phyloP scores from a whole-genome alignment of 2,329 filamentous ascomycete genomes.

The Trichoderma endophyticum region DNA sequence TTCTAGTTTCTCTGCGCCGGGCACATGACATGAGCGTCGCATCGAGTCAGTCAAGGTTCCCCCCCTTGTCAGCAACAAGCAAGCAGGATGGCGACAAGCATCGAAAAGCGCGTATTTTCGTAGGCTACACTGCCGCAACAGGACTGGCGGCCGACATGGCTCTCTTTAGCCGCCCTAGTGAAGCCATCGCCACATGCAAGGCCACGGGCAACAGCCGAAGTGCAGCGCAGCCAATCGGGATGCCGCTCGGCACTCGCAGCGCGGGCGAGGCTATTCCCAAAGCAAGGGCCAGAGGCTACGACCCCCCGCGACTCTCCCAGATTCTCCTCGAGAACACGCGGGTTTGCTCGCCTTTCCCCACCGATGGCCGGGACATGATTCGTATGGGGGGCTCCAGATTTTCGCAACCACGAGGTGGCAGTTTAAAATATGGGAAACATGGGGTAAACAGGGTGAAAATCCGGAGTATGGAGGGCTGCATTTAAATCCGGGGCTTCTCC shows the following conservation, averaged over 20 bases:
- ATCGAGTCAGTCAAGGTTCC: constrained; percentile 9
- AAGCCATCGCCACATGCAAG: not conserved
- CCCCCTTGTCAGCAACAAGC: constrained; percentile 10
- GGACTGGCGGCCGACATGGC: not conserved
- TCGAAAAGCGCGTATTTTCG: not conserved
- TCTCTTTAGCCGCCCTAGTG: not conserved
- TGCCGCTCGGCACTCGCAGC: not conserved
- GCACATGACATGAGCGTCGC: not conserved
- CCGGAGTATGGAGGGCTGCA: constrained; percentile 6
- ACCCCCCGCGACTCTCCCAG: not conserved
- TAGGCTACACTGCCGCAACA: not conserved
- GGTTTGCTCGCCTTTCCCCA: not conserved
- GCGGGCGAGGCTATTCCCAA: constrained; percentile 7
- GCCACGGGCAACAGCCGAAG: constrained; percentile 7
- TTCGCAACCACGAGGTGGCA: constrained; percentile 2
- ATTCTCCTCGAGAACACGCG: not conserved
- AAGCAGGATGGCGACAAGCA: not conserved
- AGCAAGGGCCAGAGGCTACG: constrained; percentile 20
- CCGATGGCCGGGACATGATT: constrained; percentile 8
- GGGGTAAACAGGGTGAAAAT: constrained; percentile 13
- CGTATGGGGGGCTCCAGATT: constrained; percentile 11
- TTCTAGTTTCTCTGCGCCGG: not conserved
- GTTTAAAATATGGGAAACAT: constrained; percentile 18
- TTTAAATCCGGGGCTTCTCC: constrained; percentile 15
- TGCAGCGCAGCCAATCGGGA: constrained; percentile 1